Percentiles rank a stretch among this genome's conserved stretches.
phyloP scores from a whole-genome alignment of 805 yeast species.

The Hanseniaspora pseudoguilliermondii region DNA sequence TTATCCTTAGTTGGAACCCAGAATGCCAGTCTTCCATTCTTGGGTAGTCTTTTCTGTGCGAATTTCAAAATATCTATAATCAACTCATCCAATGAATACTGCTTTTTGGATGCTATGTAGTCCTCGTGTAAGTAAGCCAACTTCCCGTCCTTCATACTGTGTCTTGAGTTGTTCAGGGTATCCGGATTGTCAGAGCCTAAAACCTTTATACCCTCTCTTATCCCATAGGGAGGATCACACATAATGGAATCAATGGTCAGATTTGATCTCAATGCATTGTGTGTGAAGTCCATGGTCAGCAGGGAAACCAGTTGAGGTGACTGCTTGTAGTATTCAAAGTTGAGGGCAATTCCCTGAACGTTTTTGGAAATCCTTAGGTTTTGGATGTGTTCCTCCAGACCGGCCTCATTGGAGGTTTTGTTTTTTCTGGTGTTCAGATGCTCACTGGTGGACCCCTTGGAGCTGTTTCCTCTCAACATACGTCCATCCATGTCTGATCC shows the following conservation, averaged over 20 bases:
- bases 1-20: constrained; percentile 98
- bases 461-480: constrained; percentile 44
- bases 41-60: constrained; percentile 56
- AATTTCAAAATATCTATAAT: constrained; percentile 67
- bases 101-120: constrained; percentile 85
- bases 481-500: constrained; percentile 91
- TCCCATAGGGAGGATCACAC: constrained; percentile 97
- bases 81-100: constrained; percentile 65
- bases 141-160: constrained; percentile 62
- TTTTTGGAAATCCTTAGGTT: not conserved
- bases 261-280: constrained; percentile 58
- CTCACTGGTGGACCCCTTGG: constrained; percentile 27
- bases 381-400: constrained; percentile 3
- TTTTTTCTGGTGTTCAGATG: constrained; percentile 24
- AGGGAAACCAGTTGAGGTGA: constrained; percentile 52
- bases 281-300: constrained; percentile 87
- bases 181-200: constrained; percentile 70
- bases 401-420: constrained; percentile 22
- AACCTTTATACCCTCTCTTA: constrained; percentile 86
- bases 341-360: constrained; percentile 34
- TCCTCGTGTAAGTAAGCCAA: constrained; percentile 66
- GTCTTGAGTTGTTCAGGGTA: constrained; percentile 59
- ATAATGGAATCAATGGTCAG: constrained; percentile 65
- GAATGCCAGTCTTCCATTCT: constrained; percentile 71
- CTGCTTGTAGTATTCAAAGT: constrained; percentile 65